Evolutionary conservation across 2,329 filamentous ascomycete genomes (phyloP).

Genomic region (Fusarium nematophilum): DNA sequence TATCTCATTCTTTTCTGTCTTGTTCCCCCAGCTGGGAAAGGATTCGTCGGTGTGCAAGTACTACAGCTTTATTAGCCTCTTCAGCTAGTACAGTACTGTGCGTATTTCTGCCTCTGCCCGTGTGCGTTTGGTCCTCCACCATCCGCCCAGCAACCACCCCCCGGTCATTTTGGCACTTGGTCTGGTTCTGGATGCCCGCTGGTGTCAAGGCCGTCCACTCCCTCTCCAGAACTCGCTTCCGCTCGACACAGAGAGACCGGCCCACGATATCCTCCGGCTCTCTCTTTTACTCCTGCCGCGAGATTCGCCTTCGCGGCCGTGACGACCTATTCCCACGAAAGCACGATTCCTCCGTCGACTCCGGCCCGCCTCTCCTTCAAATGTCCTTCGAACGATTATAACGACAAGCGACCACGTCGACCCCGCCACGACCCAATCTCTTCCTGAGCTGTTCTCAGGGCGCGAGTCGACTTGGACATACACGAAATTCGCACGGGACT

Average conservation of each 20-base stretch:
- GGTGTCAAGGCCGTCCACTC: too few species aligned
- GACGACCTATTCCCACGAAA: conserved; percentile 31
- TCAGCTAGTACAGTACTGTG: conserved; percentile 25
- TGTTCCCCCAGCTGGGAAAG: conserved; percentile 18
- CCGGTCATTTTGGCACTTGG: conserved; percentile 37
- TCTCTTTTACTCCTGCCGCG: conserved; percentile 4
- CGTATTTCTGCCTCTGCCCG: conserved; percentile 32
- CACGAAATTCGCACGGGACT: conserved; percentile 16
- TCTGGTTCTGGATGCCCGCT: too few species aligned
- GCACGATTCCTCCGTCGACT: conserved; percentile 34
- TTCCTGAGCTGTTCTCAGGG: conserved; percentile 24
- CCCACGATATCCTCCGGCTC: conserved; percentile 29
- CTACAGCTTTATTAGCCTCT: conserved; percentile 20
- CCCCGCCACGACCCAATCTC: conserved; percentile 38
- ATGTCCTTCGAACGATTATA: conserved; percentile 49
- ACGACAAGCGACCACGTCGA: conserved; percentile 45
- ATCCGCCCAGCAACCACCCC: conserved; percentile 44
- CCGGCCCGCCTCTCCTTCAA: conserved; percentile 41
- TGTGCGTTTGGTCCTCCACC: conserved; percentile 35
- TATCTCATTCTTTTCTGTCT: conserved; percentile 36
- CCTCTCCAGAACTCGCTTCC: conserved; percentile 14
- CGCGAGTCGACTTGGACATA: conserved; percentile 23
- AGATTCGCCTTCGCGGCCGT: conserved; percentile 14
- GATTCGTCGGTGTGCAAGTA: conserved; percentile 4
- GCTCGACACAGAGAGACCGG: conserved; percentile 31